phyloP scores from a whole-genome alignment of 2,329 filamentous ascomycete species.

The Nemania serpens region DNA sequence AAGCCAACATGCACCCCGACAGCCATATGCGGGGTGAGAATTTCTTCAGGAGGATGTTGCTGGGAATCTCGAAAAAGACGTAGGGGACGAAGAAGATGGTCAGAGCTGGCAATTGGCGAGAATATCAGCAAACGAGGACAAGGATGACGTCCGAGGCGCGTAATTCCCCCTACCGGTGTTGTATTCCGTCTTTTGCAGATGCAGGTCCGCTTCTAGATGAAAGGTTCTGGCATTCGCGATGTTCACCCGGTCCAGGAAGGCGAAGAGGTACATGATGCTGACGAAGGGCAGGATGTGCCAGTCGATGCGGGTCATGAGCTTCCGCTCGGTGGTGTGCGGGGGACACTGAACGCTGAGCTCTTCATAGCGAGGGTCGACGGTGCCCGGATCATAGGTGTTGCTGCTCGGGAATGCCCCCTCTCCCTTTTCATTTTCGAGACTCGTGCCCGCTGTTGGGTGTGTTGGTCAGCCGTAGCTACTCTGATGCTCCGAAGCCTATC shows the following conservation, averaged over 20 bases:
- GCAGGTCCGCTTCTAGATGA: slow-evolving; percentile 64
- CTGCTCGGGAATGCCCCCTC: slow-evolving; percentile 27
- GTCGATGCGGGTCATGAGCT: slow-evolving; percentile 72
- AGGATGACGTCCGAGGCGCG: not conserved
- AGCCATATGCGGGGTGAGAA: slow-evolving; percentile 56
- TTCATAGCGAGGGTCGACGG: slow-evolving; percentile 38
- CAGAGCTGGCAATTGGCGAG: slow-evolving; percentile 48
- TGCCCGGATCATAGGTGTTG: slow-evolving; percentile 39
- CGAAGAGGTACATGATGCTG: slow-evolving; percentile 59
- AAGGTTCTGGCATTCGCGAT: slow-evolving; percentile 78
- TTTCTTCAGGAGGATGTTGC: slow-evolving; percentile 72
- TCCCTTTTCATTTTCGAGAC: slow-evolving; percentile 34
- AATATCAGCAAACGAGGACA: slow-evolving; percentile 28
- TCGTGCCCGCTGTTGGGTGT: slow-evolving; percentile 17
- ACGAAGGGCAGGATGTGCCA: slow-evolving; percentile 73
- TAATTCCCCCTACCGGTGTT: slow-evolving; percentile 58
- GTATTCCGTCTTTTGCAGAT: slow-evolving; percentile 64
- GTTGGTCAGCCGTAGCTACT: slow-evolving; percentile 10
- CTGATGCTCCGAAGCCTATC: not conserved
- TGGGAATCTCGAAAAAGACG: slow-evolving; percentile 72
- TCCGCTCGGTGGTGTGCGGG: slow-evolving; percentile 63
- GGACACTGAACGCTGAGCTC: slow-evolving; percentile 49
- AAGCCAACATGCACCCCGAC: slow-evolving; percentile 81
- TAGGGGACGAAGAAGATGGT: slow-evolving; percentile 86
- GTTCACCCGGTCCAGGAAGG: slow-evolving; percentile 67